These are phyloP conservation scores for Diplodia sapinea DNA, from an alignment of 2,329 filamentous ascomycete species.

Conservation along the genomic window DNA sequence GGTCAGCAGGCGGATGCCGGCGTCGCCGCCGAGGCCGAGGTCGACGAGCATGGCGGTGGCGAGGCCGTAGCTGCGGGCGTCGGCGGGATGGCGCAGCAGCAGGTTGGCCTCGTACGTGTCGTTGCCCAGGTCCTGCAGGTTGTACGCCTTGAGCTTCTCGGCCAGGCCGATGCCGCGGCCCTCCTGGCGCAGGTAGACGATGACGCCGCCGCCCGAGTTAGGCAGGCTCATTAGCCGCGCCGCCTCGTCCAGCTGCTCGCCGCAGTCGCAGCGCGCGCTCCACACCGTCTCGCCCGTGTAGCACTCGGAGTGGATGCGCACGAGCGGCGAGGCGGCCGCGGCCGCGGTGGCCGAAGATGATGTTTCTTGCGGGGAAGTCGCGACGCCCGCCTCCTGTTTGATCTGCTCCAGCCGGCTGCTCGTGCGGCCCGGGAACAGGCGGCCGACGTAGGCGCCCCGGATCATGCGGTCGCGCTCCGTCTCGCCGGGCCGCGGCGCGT, in stretches of 20 bases:
- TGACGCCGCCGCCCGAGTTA: constrained; percentile 75
- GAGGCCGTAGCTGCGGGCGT: constrained; percentile 93
- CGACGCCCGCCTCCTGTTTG: constrained; percentile 46
- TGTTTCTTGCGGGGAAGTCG: no score
- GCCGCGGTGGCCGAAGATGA: no score
- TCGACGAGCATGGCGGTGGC: constrained; percentile 94
- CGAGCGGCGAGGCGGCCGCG: constrained; percentile 66
- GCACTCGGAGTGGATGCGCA: constrained; percentile 96
- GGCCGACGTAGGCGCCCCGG: constrained; percentile 87
- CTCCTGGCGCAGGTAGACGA: constrained; percentile 95
- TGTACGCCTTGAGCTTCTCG: constrained; percentile 97
- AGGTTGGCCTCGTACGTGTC: constrained; percentile 98
- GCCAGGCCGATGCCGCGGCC: constrained; percentile 92
- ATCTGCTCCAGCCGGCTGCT: constrained; percentile 69
- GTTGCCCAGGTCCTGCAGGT: constrained; percentile 93
- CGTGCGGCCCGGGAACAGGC: constrained; percentile 82
- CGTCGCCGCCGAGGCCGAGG: constrained; percentile 71
- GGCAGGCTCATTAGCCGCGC: constrained; percentile 87
- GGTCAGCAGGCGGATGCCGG: constrained; percentile 80
- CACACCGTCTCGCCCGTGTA: constrained; percentile 98
- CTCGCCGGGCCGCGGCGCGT: constrained; percentile 74
- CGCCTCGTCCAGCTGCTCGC: constrained; percentile 96
- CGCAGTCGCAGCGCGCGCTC: constrained; percentile 97
- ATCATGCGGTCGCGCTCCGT: constrained; percentile 93
- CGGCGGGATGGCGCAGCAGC: constrained; percentile 86